A percentile compares a stretch with the other conserved stretches of the same genome.
phyloP scores from a whole-genome alignment of 306 rosid genomes.

The Cicer arietinum region DNA sequence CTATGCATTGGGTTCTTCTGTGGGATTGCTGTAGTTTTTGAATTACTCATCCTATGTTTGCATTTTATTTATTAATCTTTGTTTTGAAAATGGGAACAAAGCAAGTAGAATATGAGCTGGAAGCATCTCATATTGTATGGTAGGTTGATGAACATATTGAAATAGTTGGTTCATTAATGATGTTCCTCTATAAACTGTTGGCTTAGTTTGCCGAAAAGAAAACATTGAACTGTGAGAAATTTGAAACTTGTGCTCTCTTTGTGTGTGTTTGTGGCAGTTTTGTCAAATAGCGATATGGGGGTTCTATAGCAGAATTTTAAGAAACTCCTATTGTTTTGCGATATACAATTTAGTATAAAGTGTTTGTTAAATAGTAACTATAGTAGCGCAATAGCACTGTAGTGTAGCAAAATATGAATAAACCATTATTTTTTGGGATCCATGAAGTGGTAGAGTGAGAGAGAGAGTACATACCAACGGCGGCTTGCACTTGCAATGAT shows the following conservation, averaged over 20 bases:
- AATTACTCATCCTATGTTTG: too few species aligned
- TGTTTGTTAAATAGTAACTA: too few species aligned
- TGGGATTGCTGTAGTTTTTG: too few species aligned
- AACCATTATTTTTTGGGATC: too few species aligned
- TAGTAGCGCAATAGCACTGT: background rate
- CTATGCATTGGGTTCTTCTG: too few species aligned
- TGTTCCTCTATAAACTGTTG: constrained; percentile 84
- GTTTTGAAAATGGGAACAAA: background rate
- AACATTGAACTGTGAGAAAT: constrained; percentile 32
- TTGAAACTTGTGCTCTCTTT: background rate
- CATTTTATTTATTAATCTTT: too few species aligned
- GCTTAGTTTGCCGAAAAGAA: constrained; percentile 71
- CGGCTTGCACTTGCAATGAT: too few species aligned
- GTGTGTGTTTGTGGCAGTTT: background rate
- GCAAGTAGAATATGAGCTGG: background rate
- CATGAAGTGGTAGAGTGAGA: too few species aligned
- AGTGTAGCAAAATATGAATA: background rate
- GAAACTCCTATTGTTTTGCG: too few species aligned
- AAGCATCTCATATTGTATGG: background rate
- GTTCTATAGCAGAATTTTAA: too few species aligned
- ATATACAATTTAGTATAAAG: too few species aligned
- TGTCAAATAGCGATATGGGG: background rate
- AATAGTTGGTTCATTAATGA: constrained; percentile 70
- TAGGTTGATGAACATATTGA: background rate
- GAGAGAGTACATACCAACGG: too few species aligned